Evolutionary conservation across 768 basidiomycete genomes (phyloP), one percentile per base, ranked within the genome.

Genomic region (Nidularia pulvinata): DNA sequence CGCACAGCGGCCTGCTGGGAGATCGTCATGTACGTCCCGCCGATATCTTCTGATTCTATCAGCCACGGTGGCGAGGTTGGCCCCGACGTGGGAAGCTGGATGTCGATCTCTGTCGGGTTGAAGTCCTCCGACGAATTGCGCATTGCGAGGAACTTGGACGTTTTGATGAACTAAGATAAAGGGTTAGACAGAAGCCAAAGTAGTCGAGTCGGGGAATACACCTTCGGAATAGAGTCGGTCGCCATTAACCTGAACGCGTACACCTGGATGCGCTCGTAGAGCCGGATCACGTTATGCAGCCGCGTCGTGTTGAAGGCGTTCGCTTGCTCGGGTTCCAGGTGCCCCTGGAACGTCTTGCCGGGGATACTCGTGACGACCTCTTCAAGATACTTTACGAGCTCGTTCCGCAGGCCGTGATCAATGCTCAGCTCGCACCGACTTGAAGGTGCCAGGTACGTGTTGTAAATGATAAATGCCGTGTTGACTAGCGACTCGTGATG

Each of bases 161-260:
- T 92, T 69, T 93, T 93, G 73, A 93, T 91, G 74, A 94, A 94
- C 93, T 94, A 55, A 50, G 43, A 48, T 14, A 39, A 39, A 39
- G 10, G 37, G 16, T 16, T 10, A 39, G 37, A 39, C 16, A 39
- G 16, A 39, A 39, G 4, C 14, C 37, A 39, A 39, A 10, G 16
- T 10, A 33, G 13, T 35, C 25, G 50, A 35, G 37, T 44, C 13
- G 34, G 45, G 36, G 22, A 52, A 62, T 77, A 32, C 62, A 91
- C 92, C 81, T 96, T 96, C 11, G 97, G 97, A n/a, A 99, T 89
- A 6, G 96, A 98, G 69, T 99, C 97, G 52, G 95, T 96, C 13
- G 97, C 95, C 92, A 99, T 96, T 61, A 99, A 67, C 46, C 96
- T 84, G 79, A 98, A 98, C 58, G 98, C 94, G 63, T 98, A 95